Percentiles rank a stretch among this genome's conserved stretches.
These are phyloP conservation scores for Beauveria rudraprayagi DNA, from an alignment of 2,329 filamentous ascomycete genomes.

Conservation along the genomic window DNA sequence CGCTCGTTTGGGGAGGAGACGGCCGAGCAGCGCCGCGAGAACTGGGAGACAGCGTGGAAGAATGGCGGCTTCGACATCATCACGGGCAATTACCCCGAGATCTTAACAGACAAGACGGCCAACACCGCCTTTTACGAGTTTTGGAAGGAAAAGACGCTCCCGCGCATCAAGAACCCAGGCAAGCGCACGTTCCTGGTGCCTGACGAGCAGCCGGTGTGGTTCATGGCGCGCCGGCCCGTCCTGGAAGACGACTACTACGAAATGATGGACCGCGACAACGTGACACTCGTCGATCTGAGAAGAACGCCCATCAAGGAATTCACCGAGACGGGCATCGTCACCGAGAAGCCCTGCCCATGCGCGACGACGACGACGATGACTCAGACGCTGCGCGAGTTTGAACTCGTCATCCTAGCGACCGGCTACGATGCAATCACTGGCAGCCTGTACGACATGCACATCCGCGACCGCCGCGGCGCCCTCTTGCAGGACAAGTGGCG, in stretches of 20 bases:
- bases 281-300: conserved; percentile 10
- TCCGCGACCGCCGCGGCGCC: conserved; percentile 14
- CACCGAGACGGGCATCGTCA: background rate
- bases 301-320: conserved; percentile 4
- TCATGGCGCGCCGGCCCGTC: background rate
- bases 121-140: conserved; percentile 11
- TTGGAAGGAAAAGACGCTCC: conserved; percentile 7
- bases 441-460: conserved; percentile 17
- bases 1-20: conserved; percentile 16
- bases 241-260: conserved; percentile 13
- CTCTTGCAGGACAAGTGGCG: conserved; percentile 14
- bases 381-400: background rate
- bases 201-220: conserved; percentile 1
- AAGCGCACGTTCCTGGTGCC: conserved; percentile 12
- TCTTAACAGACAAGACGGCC: background rate
- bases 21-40: conserved; percentile 33
- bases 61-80: conserved; percentile 40
- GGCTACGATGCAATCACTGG: conserved; percentile 18
- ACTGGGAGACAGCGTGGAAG: conserved; percentile 36
- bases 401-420: conserved; percentile 15
- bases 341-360: conserved; percentile 11
- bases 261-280: conserved; percentile 11
- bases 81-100: conserved; percentile 31
- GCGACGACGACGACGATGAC: background rate
- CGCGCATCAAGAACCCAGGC: conserved; percentile 3